Evolutionary conservation across 768 basidiomycete genomes (phyloP).

Genomic region (Amanita subjunquillea): DNA sequence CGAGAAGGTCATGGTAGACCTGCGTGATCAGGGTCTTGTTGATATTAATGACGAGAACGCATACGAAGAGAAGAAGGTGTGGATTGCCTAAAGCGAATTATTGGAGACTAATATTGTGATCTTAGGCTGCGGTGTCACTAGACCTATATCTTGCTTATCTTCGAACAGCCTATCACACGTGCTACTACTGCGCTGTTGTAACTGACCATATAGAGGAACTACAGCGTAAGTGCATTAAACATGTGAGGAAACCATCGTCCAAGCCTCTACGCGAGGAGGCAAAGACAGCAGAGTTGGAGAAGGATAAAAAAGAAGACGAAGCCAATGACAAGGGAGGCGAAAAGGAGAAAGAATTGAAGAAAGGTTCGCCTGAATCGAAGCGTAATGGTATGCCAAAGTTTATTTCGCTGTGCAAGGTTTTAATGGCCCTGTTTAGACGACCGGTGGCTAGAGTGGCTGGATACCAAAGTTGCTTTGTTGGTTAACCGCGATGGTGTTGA

Average conservation of each 20-base stretch:
- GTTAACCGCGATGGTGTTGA: conserved; percentile 75
- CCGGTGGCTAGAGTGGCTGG: conserved; percentile 84
- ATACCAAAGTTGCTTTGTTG: conserved; percentile 74
- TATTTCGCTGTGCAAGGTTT: conserved; percentile 7
- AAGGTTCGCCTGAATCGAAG: conserved; percentile 28
- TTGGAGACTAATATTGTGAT: conserved; percentile 13
- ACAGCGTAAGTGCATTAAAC: conserved; percentile 88
- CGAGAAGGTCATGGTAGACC: conserved; percentile 62
- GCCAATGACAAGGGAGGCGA: conserved; percentile 27
- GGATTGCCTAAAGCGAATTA: conserved; percentile 5
- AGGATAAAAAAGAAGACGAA: conserved; percentile 33
- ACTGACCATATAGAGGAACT: conserved; percentile 93
- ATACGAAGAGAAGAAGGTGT: conserved; percentile 64
- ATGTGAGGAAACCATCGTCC: conserved; percentile 70
- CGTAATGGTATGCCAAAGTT: conserved; percentile 47
- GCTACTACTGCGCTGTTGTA: conserved; percentile 95
- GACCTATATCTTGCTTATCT: conserved; percentile 93
- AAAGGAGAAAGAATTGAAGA: conserved; percentile 21
- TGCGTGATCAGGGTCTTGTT: conserved; percentile 54
- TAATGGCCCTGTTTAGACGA: conserved; percentile 42
- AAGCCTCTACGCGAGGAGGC: conserved; percentile 52
- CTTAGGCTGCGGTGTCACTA: conserved; percentile 68
- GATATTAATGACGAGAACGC: conserved; percentile 55
- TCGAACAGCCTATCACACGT: conserved; percentile 85
- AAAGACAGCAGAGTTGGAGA: conserved; percentile 45